Evolutionary conservation across 768 basidiomycete genomes (phyloP), one percentile per base, ranked within the genome.

Genomic region (Termitomyces eurrhizus): DNA sequence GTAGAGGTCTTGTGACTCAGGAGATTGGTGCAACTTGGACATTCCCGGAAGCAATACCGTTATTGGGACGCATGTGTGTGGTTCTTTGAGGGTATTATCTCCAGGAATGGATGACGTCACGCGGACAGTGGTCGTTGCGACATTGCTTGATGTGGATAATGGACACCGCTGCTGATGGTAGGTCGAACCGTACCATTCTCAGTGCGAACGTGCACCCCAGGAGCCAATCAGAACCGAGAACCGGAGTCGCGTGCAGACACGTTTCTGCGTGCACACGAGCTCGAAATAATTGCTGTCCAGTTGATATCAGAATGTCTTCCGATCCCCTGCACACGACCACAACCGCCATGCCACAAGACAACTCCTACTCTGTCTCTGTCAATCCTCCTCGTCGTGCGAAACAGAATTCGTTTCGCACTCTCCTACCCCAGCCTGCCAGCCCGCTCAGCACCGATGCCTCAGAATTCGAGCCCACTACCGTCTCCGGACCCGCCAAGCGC

Each of bases 401-500:
- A 63, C 74, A 73, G 21, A 39, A 57, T 33, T 11, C 52, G 12
- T 39, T 51, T 7, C 64, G 67, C 14, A 14, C 57, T n/a, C 54
- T 59, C 36, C 55, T 63, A 12, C 57, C 68, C 5, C 57, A 58
- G 8, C 57, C 52, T 7, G 33, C 60, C 18, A 53, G 57, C 37
- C 53, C 64, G 24, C 35, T 65, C 32, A 63, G 32, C 62, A 24
- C 49, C 49, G 36, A 44, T 46, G 46, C 11, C 48, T 48, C 42
- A 9, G 24, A 42, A 11, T 51, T 42, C 41, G 56, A 52, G 33
- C 58, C 21, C 21, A 24, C 21, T 39, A 29, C 14, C 35, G 59
- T 29, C 0, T 41, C 57, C 29, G 53, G 52, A 32, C 72, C 75
- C 29, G 71, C 80, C 11, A 89, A 84, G 69, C 85, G 89, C 24